Base-by-base conservation (phyloP, 768 basidiomycete genomes). In the Daedalea quercina region DNA sequence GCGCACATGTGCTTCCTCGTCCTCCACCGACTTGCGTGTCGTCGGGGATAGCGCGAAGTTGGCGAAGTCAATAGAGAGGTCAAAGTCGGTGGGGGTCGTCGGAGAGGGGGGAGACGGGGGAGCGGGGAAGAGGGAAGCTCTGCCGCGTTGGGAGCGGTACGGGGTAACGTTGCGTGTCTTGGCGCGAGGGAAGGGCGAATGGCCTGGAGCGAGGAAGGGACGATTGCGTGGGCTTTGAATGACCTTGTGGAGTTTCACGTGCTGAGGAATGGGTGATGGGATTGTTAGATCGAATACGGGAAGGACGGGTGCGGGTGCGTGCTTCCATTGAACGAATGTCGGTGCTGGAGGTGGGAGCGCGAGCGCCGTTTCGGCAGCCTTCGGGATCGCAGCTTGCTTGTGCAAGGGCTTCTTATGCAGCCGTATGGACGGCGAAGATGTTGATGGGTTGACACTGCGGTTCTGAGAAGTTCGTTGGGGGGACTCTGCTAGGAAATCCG, bases 141-240 rank as follows among this genome's bases (percentile, higher is more conserved):
- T 73, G 15, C 68, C 62, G 17, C 69, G 69, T 23, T 67, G 64
- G 33, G 73, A 70, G 17, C 79, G 77, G 50, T 88, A 85, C 9
- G 87, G 87, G 3, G 87, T 90, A 26, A 88, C 75, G 56, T 75
- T 81, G 23, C 85, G 80, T n/a, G 73, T 62, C 57, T 76, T 82
- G 24, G 69, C 57, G 2, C 54, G 58, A 6, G 8, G 37, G 15
- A 40, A 17, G 4, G 37, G 56, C 33, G 49, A 23, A 26, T 47
- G 50, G 2, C 42, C 53, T 15, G 25, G 50, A 20, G n/a, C 43
- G 50, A 17, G 48, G 57, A n/a, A 50, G 40, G n/a, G 51, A 50
- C 28, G 47, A 41, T 22, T 44, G 55, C 9, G 20, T 7, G 17
- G 22, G 6, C 23, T 9, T 4, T 9, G 51, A 31, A 12, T 31